Evolutionary conservation across 352 stramenopile genomes (phyloP), one percentile per base, ranked within the genome.

Genomic region (Aphanomyces cochlioides): DNA sequence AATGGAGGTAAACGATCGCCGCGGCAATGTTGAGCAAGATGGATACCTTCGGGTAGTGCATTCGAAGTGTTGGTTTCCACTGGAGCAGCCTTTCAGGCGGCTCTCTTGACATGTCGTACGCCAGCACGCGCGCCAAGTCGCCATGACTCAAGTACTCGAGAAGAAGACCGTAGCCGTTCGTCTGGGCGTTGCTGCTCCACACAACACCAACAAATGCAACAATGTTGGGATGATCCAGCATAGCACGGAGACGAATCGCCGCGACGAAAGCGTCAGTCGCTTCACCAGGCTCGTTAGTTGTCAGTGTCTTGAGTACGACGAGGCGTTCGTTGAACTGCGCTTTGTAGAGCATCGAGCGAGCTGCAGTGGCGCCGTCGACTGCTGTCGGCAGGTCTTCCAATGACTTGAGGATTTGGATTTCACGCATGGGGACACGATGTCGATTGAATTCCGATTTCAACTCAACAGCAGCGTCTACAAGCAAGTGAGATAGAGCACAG

Each of bases 261-360:
- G 50, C 5, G 4, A 72, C 28, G 47, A 72, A 72, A 10, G 48
- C 64, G 12, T 60, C 64, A 28, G 45, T 37, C 12, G 34, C 19
- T 7, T 21, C 64, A n/a, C 37, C 28, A 12, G 21, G 13, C 6
- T 28, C 17, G 38, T 70, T 50, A 10, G 64, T 70, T 50, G 53
- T 70, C 8, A 70, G 64, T 7, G 64, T 70, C 64, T 70, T 70
- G 37, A 70, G 64, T 10, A 70, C 64, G 7, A 70, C 64, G 12
- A 70, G 19, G 12, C 47, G 64, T 8, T 56, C 64, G 40, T 70
- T 56, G 53, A 70, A 70, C 40, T 70, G 43, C 3, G 64, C 64
- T 43, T 70, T 70, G 54, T 70, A 70, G 8, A 64, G 36, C 64
- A 70, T 70, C 45, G 47, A 60, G 4, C 36, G 48, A 47, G 36